Evolutionary conservation across 2,329 filamentous ascomycete species (phyloP).

Genomic region (Dactylella cylindrospora): DNA sequence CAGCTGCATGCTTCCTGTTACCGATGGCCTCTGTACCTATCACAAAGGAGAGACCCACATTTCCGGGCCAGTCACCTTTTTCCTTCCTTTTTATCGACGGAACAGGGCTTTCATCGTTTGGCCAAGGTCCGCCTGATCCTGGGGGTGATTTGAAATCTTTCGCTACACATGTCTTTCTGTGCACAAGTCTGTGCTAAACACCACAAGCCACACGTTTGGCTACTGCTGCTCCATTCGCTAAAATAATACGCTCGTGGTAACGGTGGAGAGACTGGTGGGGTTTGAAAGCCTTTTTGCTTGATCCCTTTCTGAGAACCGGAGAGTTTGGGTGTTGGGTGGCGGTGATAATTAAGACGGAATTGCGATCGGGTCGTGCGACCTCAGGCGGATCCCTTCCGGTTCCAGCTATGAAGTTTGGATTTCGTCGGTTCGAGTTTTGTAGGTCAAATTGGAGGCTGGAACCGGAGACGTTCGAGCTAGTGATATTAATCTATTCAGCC

Average conservation of each 20-base stretch:
- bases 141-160: background rate
- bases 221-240: slow-evolving; percentile 8
- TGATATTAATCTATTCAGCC: no score
- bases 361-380: slow-evolving; percentile 7
- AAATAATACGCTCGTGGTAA: background rate
- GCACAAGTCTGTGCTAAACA: slow-evolving; percentile 23
- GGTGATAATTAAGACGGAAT: background rate
- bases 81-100: background rate
- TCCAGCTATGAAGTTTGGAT: no score
- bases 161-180: background rate
- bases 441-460: no score
- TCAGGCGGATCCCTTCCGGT: slow-evolving; percentile 12
- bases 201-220: background rate
- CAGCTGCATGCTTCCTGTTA: slow-evolving; percentile 25
- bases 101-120: background rate
- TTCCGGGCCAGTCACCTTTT: background rate
- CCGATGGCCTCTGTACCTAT: no score
- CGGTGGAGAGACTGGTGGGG: slow-evolving; percentile 22
- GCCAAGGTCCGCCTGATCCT: slow-evolving; percentile 1
- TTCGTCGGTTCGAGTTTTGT: no score
- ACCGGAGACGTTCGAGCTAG: no score
- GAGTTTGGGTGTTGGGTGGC: background rate
- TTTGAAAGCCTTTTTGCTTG: background rate
- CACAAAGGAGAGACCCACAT: slow-evolving; percentile 20
- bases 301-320: background rate